Evolutionary conservation across 495 filamentous ascomycete genomes (phyloP), one percentile per base, ranked within the genome.

Genomic region (Ramalina intermedia): DNA sequence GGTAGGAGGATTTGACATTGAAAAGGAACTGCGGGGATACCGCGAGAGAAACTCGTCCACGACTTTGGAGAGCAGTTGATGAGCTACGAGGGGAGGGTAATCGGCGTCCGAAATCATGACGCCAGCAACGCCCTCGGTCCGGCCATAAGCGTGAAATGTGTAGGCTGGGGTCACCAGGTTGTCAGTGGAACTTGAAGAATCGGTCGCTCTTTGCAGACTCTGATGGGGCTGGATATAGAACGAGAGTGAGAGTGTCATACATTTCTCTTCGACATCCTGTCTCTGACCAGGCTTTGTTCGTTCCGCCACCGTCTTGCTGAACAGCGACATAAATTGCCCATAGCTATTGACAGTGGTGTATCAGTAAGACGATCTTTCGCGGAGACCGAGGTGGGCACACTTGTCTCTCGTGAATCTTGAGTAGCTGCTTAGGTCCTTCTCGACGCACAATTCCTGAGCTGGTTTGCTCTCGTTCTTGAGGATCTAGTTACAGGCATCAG

Each of bases 181-280:
- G 21, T 49, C 16, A 35, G 14, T 17, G 24, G 42, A 13, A 45
- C 18, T 20, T 17, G 12, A 39, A 16, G 13, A 14, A 7, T 21
- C 26, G 12, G 29, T 33, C 8, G 12, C 29, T 9, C 12, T 33
- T 33, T 13, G 6, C 16, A 21, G 37, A 12, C 7, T 27, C 39
- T 18, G 21, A 35, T 43, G 24, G 23, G 20, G 18, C 17, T 41
- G 33, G 11, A 36, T 23, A 18, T n/a, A 47, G 16, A 60, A 65
- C 38, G 50, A 16, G 20, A 40, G 21, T 11, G 8, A 16, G 18
- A 20, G 18, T 7, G 39, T 20, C 61, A 55, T 62, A 79, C 79
- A 82, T 75, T 89, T 83, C 64, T 96, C 85, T 63, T 94, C 82
- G 43, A 96, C 79, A 56, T 89, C 86, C 64, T 94, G 87, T 56